Conservation (phyloP, 306 rosid species). For the Dryas octopetala region DNA sequence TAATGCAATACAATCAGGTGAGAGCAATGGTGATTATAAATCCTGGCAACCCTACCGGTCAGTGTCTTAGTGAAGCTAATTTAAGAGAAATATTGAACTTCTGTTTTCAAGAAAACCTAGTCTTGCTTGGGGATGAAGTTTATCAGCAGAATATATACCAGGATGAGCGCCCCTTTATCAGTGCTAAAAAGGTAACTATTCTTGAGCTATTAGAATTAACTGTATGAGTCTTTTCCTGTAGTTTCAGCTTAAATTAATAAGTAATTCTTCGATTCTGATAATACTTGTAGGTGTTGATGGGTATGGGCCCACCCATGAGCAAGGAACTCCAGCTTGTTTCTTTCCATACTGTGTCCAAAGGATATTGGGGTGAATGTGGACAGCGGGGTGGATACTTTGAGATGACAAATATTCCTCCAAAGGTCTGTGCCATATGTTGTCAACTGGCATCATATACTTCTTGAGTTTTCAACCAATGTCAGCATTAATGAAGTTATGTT, state of each 20-base stretch:
- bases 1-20: constrained; percentile 54
- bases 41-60: constrained; percentile 99
- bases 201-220: constrained; percentile 9
- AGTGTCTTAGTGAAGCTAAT: constrained; percentile 87
- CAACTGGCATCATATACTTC: constrained; percentile 16
- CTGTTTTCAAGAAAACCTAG: constrained; percentile 78
- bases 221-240: constrained; percentile 18
- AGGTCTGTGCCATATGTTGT: constrained; percentile 50
- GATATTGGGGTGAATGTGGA: constrained; percentile 99
- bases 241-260: constrained; percentile 15
- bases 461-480: constrained; percentile 15
- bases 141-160: constrained; percentile 96
- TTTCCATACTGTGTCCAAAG: constrained; percentile 92
- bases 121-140: constrained; percentile 97
- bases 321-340: constrained; percentile 87
- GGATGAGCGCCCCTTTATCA: constrained; percentile 90
- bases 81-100: constrained; percentile 69
- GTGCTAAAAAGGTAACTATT: constrained; percentile 73
- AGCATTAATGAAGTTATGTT: background rate
- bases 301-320: constrained; percentile 80
- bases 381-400: constrained; percentile 99
- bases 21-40: constrained; percentile 99
- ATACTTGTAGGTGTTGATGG: constrained; percentile 67
- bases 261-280: constrained; percentile 18
- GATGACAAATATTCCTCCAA: constrained; percentile 95